A percentile compares a stretch with the other conserved stretches of the same genome.
These are phyloP conservation scores for Neurospora intermedia DNA, from an alignment of 495 filamentous ascomycete species.

Conservation along the genomic window DNA sequence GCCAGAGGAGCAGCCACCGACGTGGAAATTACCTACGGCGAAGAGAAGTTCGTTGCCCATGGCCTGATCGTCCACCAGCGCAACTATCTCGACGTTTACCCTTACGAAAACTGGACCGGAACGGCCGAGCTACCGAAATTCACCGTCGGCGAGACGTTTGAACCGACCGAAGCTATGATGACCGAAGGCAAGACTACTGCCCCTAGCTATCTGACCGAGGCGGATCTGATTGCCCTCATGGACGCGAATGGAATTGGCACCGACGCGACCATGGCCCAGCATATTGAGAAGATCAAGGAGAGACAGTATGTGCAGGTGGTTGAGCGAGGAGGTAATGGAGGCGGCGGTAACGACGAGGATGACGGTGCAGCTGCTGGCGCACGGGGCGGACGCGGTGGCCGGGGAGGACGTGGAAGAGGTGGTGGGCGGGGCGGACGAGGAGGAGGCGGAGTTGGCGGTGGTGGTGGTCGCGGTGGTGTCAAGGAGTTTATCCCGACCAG, in stretches of 20 bases:
- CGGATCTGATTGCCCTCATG: slow-evolving; percentile 95
- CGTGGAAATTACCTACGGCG: slow-evolving; percentile 75
- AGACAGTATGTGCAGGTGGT: slow-evolving; percentile 67
- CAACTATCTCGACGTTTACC: slow-evolving; percentile 93
- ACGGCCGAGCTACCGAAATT: slow-evolving; percentile 75
- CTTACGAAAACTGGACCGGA: slow-evolving; percentile 91
- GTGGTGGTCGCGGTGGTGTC: slow-evolving; percentile 44
- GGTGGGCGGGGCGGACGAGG: slow-evolving; percentile 28
- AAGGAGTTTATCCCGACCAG: slow-evolving; percentile 86
- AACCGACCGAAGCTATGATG: slow-evolving; percentile 82
- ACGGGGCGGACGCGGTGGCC: slow-evolving; percentile 28
- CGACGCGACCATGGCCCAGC: slow-evolving; percentile 97
- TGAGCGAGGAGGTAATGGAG: slow-evolving; percentile 32
- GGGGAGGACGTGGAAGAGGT: slow-evolving; percentile 30
- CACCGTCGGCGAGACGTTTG: slow-evolving; percentile 63
- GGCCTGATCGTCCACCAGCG: slow-evolving; percentile 78
- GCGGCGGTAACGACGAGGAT: slow-evolving; percentile 17
- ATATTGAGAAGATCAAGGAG: slow-evolving; percentile 90
- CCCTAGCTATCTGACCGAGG: slow-evolving; percentile 84
- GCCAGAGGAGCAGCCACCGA: slow-evolving; percentile 76
- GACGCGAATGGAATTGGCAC: slow-evolving; percentile 98
- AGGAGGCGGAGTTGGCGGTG: slow-evolving; percentile 27
- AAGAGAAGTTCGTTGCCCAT: slow-evolving; percentile 67
- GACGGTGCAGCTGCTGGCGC: slow-evolving; percentile 24
- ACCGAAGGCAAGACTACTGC: slow-evolving; percentile 76